Evolutionary conservation across 257 asterid species (phyloP), one percentile per base, ranked within the genome.

Genomic region (Euphrasia confusa): DNA sequence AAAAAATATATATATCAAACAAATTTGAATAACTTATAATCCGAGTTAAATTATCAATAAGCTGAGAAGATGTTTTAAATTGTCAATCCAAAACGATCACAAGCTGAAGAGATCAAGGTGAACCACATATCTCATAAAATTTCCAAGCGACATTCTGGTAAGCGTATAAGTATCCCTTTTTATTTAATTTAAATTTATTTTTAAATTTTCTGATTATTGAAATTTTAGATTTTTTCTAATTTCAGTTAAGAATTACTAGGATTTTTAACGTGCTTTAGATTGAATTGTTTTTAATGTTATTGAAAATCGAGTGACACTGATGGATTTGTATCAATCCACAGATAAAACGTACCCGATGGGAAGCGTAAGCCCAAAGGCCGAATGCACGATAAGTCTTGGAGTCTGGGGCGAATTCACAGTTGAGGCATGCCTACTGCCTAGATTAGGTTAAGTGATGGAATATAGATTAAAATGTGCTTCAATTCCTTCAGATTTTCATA

Each of bases 291-390:
- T 30, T 30, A 11, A 55, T 60, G 45, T 27, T 48, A 9, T 55
- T 54, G 64, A 69, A 30, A 49, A 60, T 21, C 30, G 69, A 47
- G 50, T 58, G 64, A 48, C 37, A 17, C 61, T 73, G 71, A 60
- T 47, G n/a, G 28, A n/a, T 61, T 75, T 68, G 10, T 53, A 40
- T 72, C 71, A 65, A 39, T 75, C 65, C 84, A 92, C 84, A 92
- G 96, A 78, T 61, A 76, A 79, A 71, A 82, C 84, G 79, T 80
- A n/a, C n/a, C 86, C 2, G 71, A 76, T 44, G 84, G 68, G 66
- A 89, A 83, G 85, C 86, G 69, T 37, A 78, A 77, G 71, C 82
- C 73, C 73, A 80, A 79, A 77, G 70, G 68, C 67, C 84, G 48
- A 57, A 88, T 78, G 77, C 84, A 57, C 58, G 74, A 67, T 42